Percentiles rank a stretch among this genome's conserved stretches.
Conservation (phyloP, 2,329 filamentous ascomycete species). For the Ophiostoma piceae region DNA sequence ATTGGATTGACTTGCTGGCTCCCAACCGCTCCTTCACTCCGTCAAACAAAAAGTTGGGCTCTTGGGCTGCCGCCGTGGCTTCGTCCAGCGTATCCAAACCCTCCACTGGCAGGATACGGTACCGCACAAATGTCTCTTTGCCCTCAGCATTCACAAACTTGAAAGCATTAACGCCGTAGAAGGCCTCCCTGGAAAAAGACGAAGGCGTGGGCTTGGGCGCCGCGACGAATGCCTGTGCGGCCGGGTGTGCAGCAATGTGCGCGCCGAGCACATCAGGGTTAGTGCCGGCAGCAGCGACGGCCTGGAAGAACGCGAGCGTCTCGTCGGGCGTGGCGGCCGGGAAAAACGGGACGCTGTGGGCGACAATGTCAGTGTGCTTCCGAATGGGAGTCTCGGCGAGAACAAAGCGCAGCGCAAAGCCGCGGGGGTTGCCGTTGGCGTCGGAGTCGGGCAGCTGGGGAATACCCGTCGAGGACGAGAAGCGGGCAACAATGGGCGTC, state of each 20-base stretch:
- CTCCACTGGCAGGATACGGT: slow-evolving; percentile 43
- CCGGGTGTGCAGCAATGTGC: slow-evolving; percentile 44
- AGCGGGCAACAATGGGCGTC: slow-evolving; percentile 46
- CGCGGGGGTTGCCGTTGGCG: slow-evolving; percentile 44
- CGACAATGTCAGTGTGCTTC: slow-evolving; percentile 52
- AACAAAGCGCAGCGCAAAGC: slow-evolving; percentile 46
- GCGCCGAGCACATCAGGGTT: slow-evolving; percentile 36
- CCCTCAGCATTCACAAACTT: slow-evolving; percentile 40
- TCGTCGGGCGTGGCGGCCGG: slow-evolving; percentile 48
- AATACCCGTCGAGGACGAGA: slow-evolving; percentile 48
- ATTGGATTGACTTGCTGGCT: slow-evolving; percentile 35
- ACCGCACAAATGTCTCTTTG: slow-evolving; percentile 44
- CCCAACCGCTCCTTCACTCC: slow-evolving; percentile 40
- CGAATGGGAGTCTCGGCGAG: slow-evolving; percentile 38
- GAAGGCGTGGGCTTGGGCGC: slow-evolving; percentile 46
- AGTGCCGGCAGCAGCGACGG: slow-evolving; percentile 35
- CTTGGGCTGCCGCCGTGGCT: slow-evolving; percentile 37
- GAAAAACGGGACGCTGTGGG: slow-evolving; percentile 49
- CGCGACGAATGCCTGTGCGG: slow-evolving; percentile 44
- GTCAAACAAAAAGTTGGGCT: slow-evolving; percentile 44
- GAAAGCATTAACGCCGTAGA: slow-evolving; percentile 47
- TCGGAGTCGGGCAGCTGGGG: slow-evolving; percentile 47
- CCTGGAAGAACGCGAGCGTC: slow-evolving; percentile 47
- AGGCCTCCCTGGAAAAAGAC: slow-evolving; percentile 46
- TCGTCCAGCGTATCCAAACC: slow-evolving; percentile 39